A percentile compares a stretch with the other conserved stretches of the same genome.
Conservation (phyloP, 2,329 filamentous ascomycete species). For the Fusarium sulawesiense region DNA sequence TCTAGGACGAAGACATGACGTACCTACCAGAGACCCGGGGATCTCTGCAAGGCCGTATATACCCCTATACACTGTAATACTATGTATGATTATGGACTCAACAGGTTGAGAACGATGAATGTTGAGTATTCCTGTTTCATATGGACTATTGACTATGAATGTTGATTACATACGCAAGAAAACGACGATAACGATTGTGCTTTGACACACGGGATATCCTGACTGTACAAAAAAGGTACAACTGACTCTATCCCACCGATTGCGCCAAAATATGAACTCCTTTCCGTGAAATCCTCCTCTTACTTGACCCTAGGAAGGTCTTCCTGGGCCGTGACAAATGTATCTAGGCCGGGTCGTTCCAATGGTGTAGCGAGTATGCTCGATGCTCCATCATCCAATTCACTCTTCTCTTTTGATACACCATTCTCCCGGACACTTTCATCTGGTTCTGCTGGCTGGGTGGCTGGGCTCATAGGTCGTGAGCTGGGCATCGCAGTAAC, state of each 20-base stretch:
- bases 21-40: conserved; percentile 25
- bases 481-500: conserved; percentile 47
- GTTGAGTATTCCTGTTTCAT: conserved; percentile 20
- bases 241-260: conserved; percentile 23
- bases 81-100: conserved; percentile 47
- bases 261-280: conserved; percentile 23
- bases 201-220: conserved; percentile 29
- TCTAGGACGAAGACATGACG: conserved; percentile 8
- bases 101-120: conserved; percentile 15
- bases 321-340: conserved; percentile 66
- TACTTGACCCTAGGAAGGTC: conserved; percentile 51
- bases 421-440: background rate
- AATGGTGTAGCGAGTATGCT: conserved; percentile 1
- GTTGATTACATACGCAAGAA: conserved; percentile 19
- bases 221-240: conserved; percentile 25
- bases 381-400: conserved; percentile 8
- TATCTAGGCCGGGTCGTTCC: conserved; percentile 60
- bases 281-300: conserved; percentile 15
- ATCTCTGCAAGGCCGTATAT: conserved; percentile 46
- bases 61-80: conserved; percentile 47
- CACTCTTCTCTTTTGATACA: conserved; percentile 1
- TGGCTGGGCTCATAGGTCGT: conserved; percentile 50
- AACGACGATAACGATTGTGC: conserved; percentile 27
- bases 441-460: background rate
- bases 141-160: conserved; percentile 12